Evolutionary conservation across 345 rosid species (phyloP).

Genomic region (Rubroshorea leprosula): DNA sequence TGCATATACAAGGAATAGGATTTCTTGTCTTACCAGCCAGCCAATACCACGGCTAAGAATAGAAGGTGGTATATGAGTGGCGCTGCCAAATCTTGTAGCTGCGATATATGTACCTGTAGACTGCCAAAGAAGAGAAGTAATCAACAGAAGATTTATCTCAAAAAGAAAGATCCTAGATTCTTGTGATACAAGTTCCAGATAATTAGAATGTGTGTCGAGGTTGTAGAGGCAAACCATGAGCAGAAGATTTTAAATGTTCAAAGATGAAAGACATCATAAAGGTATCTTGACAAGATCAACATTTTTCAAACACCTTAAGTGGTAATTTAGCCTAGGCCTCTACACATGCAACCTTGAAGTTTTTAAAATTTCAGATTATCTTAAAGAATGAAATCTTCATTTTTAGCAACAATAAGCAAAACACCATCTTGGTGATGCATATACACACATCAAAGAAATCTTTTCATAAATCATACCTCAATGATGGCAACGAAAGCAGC

Average conservation of each 20-base stretch:
- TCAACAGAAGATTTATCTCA: neutral
- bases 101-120: constrained; percentile 70
- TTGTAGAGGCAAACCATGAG: neutral
- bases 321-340: no score
- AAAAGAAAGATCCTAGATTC: neutral
- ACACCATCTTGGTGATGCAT: no score
- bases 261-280: neutral
- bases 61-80: constrained; percentile 73
- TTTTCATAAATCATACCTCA: constrained; percentile 45
- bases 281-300: no score
- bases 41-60: constrained; percentile 79
- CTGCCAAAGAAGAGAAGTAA: constrained; percentile 32
- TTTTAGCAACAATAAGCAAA: no score
- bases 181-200: neutral
- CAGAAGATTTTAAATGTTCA: neutral
- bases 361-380: no score
- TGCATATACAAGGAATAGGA: neutral
- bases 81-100: constrained; percentile 75
- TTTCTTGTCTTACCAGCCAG: constrained; percentile 49
- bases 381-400: no score
- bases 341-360: no score
- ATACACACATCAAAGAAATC: neutral
- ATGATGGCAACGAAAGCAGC: constrained; percentile 62
- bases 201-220: neutral
- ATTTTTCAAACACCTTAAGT: no score